Evolutionary conservation across 169 alveolate species (phyloP).

Genomic region (Perkinsus marinus): DNA sequence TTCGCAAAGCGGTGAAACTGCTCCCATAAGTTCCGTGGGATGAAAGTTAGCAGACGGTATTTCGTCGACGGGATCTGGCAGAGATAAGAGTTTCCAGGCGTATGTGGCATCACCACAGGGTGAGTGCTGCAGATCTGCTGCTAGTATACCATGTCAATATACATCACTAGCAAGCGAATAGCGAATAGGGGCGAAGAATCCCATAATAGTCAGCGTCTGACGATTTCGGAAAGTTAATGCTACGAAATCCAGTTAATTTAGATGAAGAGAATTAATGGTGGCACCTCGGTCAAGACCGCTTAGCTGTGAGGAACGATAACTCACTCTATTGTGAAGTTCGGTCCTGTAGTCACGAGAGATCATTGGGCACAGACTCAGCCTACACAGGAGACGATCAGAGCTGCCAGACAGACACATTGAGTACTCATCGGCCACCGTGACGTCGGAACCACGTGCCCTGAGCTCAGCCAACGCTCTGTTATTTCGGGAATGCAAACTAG

Average conservation of each 20-base stretch:
- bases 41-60: constrained; percentile 46
- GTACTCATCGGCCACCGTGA: neutral
- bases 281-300: neutral
- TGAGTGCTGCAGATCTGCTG: too few species aligned
- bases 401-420: neutral
- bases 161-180: too few species aligned
- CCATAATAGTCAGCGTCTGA: too few species aligned
- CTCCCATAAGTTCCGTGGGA: constrained; percentile 51
- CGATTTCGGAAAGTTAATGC: too few species aligned
- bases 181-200: too few species aligned
- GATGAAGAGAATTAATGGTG: too few species aligned
- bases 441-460: neutral
- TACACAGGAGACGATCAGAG: neutral
- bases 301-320: neutral
- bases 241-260: too few species aligned
- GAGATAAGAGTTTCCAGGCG: neutral
- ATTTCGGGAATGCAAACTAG: neutral
- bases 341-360: neutral
- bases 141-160: too few species aligned
- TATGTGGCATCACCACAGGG: too few species aligned
- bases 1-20: constrained; percentile 60
- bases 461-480: neutral
- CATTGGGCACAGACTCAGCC: neutral
- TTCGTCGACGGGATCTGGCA: constrained; percentile 44
- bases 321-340: neutral